These are phyloP conservation scores for Auxenochlorella pyrenoidosa DNA, from an alignment of 139 green algal species.

Conservation along the genomic window DNA sequence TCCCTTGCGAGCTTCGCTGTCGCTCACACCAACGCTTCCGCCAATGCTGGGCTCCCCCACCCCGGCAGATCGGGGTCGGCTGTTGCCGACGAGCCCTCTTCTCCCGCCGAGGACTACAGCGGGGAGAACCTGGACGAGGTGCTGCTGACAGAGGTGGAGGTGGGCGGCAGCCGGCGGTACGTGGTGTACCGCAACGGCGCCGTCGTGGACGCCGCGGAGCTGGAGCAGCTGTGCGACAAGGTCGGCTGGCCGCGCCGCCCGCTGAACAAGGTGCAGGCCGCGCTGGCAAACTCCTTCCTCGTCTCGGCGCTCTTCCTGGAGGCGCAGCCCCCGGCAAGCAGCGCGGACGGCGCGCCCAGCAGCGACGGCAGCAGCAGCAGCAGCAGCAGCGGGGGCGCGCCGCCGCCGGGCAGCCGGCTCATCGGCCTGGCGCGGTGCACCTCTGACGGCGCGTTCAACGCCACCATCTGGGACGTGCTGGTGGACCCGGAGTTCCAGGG, in stretches of 20 bases:
- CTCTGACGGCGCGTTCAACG: constrained; percentile 96
- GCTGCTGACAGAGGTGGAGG: constrained; percentile 41
- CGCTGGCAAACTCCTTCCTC: constrained; percentile 92
- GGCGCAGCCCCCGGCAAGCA: constrained; percentile 1
- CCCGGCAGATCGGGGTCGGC: neutral
- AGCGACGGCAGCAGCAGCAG: constrained; percentile 7
- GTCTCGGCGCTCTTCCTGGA: constrained; percentile 81
- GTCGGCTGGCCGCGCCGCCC: constrained; percentile 91
- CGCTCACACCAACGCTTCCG: too few relatives aligned
- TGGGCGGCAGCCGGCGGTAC: constrained; percentile 55
- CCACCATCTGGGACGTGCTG: constrained; percentile 97
- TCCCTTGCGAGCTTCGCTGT: too few relatives aligned
- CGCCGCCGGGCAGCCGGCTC: constrained; percentile 48
- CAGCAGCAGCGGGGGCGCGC: neutral
- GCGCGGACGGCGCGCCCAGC: neutral
- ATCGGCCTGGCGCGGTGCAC: constrained; percentile 91
- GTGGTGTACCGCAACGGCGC: constrained; percentile 86
- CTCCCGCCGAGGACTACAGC: constrained; percentile 30
- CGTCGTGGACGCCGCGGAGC: constrained; percentile 74
- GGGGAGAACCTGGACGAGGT: constrained; percentile 52
- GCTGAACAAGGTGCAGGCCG: constrained; percentile 83
- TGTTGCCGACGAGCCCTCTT: neutral
- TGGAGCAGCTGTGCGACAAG: constrained; percentile 91
- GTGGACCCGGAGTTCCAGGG: constrained; percentile 94
- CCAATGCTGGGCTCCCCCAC: too few relatives aligned